Conservation (phyloP, 2,329 filamentous ascomycete genomes). For the Moelleriella libera region DNA sequence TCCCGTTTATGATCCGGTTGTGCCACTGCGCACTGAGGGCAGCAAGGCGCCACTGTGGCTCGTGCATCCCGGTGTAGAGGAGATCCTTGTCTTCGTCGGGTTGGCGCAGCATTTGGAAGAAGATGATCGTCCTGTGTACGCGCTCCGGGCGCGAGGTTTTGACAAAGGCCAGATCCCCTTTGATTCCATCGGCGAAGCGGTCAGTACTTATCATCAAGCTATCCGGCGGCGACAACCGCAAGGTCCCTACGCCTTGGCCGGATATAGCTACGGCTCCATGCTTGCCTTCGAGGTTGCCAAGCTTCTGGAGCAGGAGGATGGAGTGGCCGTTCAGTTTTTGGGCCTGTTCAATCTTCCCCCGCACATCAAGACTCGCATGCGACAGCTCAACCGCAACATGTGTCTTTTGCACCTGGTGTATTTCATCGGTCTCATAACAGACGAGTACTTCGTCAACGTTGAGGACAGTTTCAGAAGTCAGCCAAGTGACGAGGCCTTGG, state of each 20-base stretch:
- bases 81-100: conserved; percentile 24
- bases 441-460: conserved; percentile 11
- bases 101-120: conserved; percentile 20
- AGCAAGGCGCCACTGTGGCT: conserved; percentile 23
- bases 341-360: conserved; percentile 29
- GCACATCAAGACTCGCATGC: conserved; percentile 24
- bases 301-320: conserved; percentile 20
- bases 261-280: conserved; percentile 35
- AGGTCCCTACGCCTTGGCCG: conserved; percentile 28
- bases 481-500: not conserved
- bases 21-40: conserved; percentile 16
- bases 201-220: not conserved
- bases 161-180: conserved; percentile 20
- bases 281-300: conserved; percentile 37
- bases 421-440: conserved; percentile 24
- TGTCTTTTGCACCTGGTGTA: conserved; percentile 24
- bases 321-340: conserved; percentile 24
- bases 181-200: conserved; percentile 9
- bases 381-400: conserved; percentile 20
- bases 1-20: conserved; percentile 18
- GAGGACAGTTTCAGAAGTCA: not conserved
- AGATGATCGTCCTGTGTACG: conserved; percentile 29
- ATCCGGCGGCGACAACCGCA: conserved; percentile 22
- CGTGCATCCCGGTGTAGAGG: conserved; percentile 26
- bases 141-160: conserved; percentile 28